Base-by-base conservation (phyloP, 2,329 filamentous ascomycete species). In the Trichoderma koningii region DNA sequence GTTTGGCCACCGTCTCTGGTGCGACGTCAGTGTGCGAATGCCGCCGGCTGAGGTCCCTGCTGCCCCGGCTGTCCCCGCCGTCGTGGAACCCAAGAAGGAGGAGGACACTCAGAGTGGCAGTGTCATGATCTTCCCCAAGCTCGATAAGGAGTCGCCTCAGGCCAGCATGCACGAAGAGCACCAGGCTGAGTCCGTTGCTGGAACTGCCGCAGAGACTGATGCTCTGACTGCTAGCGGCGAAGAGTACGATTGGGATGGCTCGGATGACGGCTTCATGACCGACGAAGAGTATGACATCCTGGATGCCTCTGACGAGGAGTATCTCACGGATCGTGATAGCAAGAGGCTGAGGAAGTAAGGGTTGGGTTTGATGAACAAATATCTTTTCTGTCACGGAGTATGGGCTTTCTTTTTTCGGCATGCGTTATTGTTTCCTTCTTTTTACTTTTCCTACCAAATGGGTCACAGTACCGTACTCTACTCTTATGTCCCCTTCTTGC, bases 271-370 rank as follows among this genome's bases (percentile, higher is more conserved):
- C 14, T 97, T 97, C 82, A 80, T 96, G 82, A 98, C 95, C 0
- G 95, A 99, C 69, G 95, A 98, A 76, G 95, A 99, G 79, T 99
- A 98, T 76, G 95, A 99, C 73, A 93, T 98, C 69, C 87, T 98
- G 52, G 93, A 97, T 79, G 94, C 93, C 50, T 96, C 92, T 66
- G 94, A 98, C 70, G 91, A 96, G 76, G 94, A 98, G 75, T 89
- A 85, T 70, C 76, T 87, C 59, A 83, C 83, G 67, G 86, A 86
- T 71, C 81, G 84, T 73, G 77, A 81, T 71, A 78, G 77, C 71
- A 78, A 75, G 71, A 68, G 73, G 64, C 64, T 69, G 59, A 74
- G 72, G 68, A 79, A 81, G 73, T 81, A 73, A 72, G 68, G 44
- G n/a, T 5, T 50, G 42, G 42, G 19, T 41, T 26, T 55, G 23